Conservation (phyloP, 2,329 filamentous ascomycete genomes). For the Stemphylium lycopersici region DNA sequence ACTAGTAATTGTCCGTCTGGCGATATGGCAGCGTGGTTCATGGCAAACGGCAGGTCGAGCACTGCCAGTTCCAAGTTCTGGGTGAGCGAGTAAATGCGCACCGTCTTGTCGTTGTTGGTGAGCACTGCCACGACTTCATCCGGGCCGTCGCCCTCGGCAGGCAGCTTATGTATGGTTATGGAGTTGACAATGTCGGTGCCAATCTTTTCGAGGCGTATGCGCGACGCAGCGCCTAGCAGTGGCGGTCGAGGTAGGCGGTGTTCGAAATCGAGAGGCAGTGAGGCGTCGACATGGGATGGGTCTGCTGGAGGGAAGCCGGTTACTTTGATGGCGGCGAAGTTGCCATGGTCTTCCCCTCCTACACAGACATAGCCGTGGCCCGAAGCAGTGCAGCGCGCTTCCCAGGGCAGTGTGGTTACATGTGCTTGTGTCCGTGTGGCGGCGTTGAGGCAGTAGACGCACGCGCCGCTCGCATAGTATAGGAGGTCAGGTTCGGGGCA, state of each 20-base stretch:
- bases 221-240: conserved; percentile 43
- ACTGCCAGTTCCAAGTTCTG: conserved; percentile 71
- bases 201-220: conserved; percentile 62
- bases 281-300: conserved; percentile 61
- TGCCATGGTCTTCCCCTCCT: conserved; percentile 81
- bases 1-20: conserved; percentile 82
- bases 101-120: conserved; percentile 89
- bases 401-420: conserved; percentile 71
- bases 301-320: conserved; percentile 49
- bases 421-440: conserved; percentile 73
- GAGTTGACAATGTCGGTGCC: conserved; percentile 71
- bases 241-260: conserved; percentile 44
- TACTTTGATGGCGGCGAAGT: conserved; percentile 81
- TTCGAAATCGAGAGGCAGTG: conserved; percentile 60
- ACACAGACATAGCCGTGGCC: conserved; percentile 88
- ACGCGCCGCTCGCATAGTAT: conserved; percentile 80
- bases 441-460: conserved; percentile 65
- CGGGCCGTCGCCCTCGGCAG: conserved; percentile 48
- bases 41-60: conserved; percentile 78
- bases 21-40: conserved; percentile 94
- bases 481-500: conserved; percentile 76
- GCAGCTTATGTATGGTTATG: conserved; percentile 65
- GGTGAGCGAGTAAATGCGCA: conserved; percentile 79
- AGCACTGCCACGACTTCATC: conserved; percentile 74
- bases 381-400: conserved; percentile 84